phyloP scores from a whole-genome alignment of 345 rosid species.

The Aethionema arabicum region DNA sequence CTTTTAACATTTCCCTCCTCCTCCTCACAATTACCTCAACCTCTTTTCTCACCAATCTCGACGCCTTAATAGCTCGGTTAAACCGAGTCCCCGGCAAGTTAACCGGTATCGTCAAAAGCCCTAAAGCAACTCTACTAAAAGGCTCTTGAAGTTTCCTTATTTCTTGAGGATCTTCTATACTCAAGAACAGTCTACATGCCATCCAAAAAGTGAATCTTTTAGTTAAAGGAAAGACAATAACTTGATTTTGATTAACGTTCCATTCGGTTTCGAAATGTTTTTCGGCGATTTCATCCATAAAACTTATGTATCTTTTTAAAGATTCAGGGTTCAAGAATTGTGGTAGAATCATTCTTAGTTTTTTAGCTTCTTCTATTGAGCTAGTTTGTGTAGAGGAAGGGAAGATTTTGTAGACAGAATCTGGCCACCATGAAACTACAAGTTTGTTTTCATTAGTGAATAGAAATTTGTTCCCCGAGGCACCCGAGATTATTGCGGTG shows the following conservation, averaged over 20 bases:
- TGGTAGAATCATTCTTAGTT: slow-evolving; percentile 35
- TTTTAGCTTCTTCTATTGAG: slow-evolving; percentile 39
- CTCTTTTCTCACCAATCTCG: slow-evolving; percentile 28
- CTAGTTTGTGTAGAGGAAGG: slow-evolving; percentile 39
- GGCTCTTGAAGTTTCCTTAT: slow-evolving; percentile 20
- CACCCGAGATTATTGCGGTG: slow-evolving; percentile 38
- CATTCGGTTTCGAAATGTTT: slow-evolving; percentile 37
- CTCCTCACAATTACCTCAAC: slow-evolving; percentile 15
- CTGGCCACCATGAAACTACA: slow-evolving; percentile 48
- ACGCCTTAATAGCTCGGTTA: slow-evolving; percentile 32
- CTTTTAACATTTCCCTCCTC: slow-evolving; percentile 29
- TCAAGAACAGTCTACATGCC: slow-evolving; percentile 44
- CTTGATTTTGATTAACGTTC: slow-evolving; percentile 32
- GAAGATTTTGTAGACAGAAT: slow-evolving; percentile 44
- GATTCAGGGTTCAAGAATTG: slow-evolving; percentile 46
- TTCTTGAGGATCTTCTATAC: slow-evolving; percentile 31
- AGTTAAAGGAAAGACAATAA: slow-evolving; percentile 37
- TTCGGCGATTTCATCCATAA: slow-evolving; percentile 38
- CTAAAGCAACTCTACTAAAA: slow-evolving; percentile 22
- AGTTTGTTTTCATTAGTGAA: slow-evolving; percentile 48
- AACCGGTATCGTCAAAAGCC: slow-evolving; percentile 33
- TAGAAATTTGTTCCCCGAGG: slow-evolving; percentile 42
- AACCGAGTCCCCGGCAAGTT: slow-evolving; percentile 39
- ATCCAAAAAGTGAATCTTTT: slow-evolving; percentile 40
- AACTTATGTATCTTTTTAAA: slow-evolving; percentile 33